Evolutionary conservation across 1,284 basidiomycete species (phyloP).

Genomic region (Sparassis latifolia): DNA sequence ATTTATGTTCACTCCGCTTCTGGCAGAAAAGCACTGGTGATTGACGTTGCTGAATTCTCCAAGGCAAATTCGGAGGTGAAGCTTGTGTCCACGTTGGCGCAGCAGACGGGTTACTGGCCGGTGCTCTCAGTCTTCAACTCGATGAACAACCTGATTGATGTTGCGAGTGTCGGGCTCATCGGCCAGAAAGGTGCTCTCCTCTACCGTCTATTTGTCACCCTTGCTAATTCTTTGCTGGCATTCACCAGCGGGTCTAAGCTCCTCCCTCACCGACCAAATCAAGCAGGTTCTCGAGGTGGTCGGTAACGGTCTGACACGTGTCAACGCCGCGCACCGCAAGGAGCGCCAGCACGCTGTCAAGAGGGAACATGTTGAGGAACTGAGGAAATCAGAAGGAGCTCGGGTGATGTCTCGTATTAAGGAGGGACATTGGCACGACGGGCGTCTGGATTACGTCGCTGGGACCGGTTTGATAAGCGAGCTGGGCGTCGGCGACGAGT

Average conservation of each 20-base stretch:
- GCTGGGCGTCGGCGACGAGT: conserved; percentile 73
- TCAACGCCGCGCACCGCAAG: conserved; percentile 48
- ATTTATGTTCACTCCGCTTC: background rate
- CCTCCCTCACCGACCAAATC: conserved; percentile 80
- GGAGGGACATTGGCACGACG: conserved; percentile 74
- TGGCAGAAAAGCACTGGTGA: conserved; percentile 60
- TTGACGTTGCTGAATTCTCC: conserved; percentile 79
- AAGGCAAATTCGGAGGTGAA: conserved; percentile 70
- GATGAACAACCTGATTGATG: conserved; percentile 81
- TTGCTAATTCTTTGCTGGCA: background rate
- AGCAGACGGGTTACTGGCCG: conserved; percentile 87
- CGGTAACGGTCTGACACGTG: conserved; percentile 62
- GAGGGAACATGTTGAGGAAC: conserved; percentile 24
- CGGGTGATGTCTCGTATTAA: conserved; percentile 39
- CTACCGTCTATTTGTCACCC: background rate
- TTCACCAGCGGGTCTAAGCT: conserved; percentile 72
- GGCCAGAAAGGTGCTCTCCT: conserved; percentile 76
- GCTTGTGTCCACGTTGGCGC: conserved; percentile 65
- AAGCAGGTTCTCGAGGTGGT: conserved; percentile 84
- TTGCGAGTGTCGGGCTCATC: conserved; percentile 90
- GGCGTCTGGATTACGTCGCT: conserved; percentile 70
- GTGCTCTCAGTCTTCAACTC: conserved; percentile 87
- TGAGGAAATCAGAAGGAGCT: conserved; percentile 29
- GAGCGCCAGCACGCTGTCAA: conserved; percentile 34
- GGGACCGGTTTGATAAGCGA: conserved; percentile 83